A percentile compares a stretch with the other conserved stretches of the same genome.
Conservation (phyloP, 805 yeast species). For the Candida ascalaphidarum region DNA sequence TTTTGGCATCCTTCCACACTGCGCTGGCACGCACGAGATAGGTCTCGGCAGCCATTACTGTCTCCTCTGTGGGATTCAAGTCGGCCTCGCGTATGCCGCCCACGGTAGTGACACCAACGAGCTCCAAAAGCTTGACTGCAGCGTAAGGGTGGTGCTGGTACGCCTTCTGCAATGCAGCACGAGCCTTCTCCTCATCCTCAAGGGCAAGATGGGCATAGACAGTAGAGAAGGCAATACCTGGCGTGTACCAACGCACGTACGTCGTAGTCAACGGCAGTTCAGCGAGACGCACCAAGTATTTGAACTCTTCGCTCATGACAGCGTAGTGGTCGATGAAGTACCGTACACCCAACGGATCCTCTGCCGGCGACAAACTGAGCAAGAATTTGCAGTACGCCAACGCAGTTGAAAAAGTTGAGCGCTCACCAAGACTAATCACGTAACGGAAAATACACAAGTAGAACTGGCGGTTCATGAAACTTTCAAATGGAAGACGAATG, state of each 20-base stretch:
- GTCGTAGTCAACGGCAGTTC: constrained; percentile 48
- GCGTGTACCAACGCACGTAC: constrained; percentile 61
- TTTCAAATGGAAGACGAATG: constrained; percentile 67
- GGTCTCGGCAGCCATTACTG: constrained; percentile 42
- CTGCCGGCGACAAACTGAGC: constrained; percentile 61
- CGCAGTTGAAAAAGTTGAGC: constrained; percentile 74
- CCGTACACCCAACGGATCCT: constrained; percentile 80
- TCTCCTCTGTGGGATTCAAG: constrained; percentile 14
- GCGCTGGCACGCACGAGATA: constrained; percentile 48
- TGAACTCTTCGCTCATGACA: constrained; percentile 52
- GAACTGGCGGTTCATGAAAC: constrained; percentile 68
- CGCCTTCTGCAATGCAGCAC: constrained; percentile 38
- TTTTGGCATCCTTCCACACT: constrained; percentile 44
- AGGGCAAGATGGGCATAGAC: constrained; percentile 52
- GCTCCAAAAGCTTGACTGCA: constrained; percentile 40
- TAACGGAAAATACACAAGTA: constrained; percentile 68
- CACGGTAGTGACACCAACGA: constrained; percentile 29
- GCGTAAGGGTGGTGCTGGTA: constrained; percentile 50
- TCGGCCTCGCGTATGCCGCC: constrained; percentile 13
- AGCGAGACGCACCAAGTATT: constrained; percentile 50
- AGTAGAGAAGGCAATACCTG: constrained; percentile 60
- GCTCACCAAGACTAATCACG: constrained; percentile 60
- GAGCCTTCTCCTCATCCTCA: constrained; percentile 38
- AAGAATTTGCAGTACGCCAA: constrained; percentile 65
- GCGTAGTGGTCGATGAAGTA: constrained; percentile 78